These are phyloP conservation scores for Phalaenopsis equestris DNA, from an alignment of 106 monocot species.

Conservation along the genomic window DNA sequence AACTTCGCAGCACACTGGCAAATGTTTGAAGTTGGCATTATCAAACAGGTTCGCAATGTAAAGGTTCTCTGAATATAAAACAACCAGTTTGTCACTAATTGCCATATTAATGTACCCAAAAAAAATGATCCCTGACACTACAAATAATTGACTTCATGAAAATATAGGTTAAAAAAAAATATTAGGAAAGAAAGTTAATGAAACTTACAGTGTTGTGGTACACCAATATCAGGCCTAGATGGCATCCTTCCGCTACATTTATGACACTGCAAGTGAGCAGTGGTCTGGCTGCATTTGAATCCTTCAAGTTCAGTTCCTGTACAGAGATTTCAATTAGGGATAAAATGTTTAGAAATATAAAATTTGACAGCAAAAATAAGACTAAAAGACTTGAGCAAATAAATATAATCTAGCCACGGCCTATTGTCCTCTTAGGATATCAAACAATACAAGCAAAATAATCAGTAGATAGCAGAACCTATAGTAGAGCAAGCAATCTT, in stretches of 20 bases:
- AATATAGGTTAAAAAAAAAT: background rate
- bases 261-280: conserved; percentile 75
- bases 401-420: background rate
- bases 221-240: conserved; percentile 52
- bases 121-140: background rate
- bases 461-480: background rate
- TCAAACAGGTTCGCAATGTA: background rate
- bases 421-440: background rate
- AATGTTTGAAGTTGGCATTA: background rate
- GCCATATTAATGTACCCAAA: background rate
- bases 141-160: background rate
- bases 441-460: background rate
- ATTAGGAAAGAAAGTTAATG: background rate
- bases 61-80: background rate
- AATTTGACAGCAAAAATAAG: background rate
- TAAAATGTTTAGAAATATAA: background rate
- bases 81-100: background rate
- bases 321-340: conserved; percentile 8
- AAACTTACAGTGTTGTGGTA: conserved; percentile 68
- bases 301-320: conserved; percentile 59
- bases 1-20: background rate
- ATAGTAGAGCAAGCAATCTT: background rate
- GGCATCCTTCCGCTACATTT: conserved; percentile 86
- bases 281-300: conserved; percentile 61
- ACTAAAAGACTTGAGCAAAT: background rate